Evolutionary conservation across 495 filamentous ascomycete genomes (phyloP).

Genomic region (Xylaria grammica): DNA sequence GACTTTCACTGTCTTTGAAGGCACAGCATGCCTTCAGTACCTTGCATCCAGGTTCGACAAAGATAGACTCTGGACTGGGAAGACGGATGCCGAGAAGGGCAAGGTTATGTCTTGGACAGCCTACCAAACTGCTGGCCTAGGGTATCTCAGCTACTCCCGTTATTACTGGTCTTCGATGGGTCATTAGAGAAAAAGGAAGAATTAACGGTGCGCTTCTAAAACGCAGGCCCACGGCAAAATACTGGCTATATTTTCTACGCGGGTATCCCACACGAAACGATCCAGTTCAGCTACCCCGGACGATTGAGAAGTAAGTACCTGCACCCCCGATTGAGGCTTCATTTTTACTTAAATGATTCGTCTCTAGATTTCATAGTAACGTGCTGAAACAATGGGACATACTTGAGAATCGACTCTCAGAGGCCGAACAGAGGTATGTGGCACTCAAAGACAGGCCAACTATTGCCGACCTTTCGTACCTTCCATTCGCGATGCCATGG

Average conservation of each 20-base stretch:
- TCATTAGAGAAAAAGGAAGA: not conserved
- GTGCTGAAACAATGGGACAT: constrained; percentile 22
- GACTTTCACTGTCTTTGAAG: constrained; percentile 34
- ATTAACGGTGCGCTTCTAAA: not conserved
- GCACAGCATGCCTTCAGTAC: constrained; percentile 37
- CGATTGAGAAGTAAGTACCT: constrained; percentile 22
- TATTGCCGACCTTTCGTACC: constrained; percentile 25
- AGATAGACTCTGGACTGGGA: constrained; percentile 25
- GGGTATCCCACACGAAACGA: constrained; percentile 22
- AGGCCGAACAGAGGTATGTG: constrained; percentile 18
- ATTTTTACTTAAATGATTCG: not conserved
- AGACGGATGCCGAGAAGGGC: constrained; percentile 25
- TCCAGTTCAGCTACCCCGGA: constrained; percentile 12
- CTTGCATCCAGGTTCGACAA: constrained; percentile 32
- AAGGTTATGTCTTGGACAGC: constrained; percentile 23
- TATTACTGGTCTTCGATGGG: too few relatives aligned
- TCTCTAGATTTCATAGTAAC: constrained; percentile 19
- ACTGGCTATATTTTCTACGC: constrained; percentile 25
- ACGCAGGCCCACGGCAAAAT: constrained; percentile 22
- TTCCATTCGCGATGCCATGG: constrained; percentile 28
- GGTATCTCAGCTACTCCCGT: not conserved
- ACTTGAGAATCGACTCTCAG: constrained; percentile 16
- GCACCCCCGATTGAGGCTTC: not conserved
- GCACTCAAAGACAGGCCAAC: constrained; percentile 22
- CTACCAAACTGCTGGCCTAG: constrained; percentile 23